Evolutionary conservation across 2,329 filamentous ascomycete genomes (phyloP).

Genomic region (Cadophora luteo-olivacea): DNA sequence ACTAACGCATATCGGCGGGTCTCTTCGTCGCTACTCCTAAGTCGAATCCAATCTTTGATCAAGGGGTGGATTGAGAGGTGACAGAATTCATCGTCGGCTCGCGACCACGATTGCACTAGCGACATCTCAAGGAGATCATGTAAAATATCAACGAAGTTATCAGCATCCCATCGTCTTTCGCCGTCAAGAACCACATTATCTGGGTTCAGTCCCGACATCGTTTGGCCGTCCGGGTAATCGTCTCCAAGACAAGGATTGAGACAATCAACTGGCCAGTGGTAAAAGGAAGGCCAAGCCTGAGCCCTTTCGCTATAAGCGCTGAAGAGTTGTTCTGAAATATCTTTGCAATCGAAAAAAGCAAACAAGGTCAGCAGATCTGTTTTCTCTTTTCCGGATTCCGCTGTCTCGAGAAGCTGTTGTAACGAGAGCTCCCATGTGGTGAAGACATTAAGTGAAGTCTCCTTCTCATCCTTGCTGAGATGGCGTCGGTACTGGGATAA

Average conservation of each 20-base stretch:
- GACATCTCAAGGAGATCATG: constrained; percentile 30
- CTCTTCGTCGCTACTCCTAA: constrained; percentile 24
- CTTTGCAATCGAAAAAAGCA: constrained; percentile 36
- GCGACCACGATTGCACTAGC: constrained; percentile 33
- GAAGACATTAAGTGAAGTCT: constrained; percentile 35
- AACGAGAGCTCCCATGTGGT: constrained; percentile 42
- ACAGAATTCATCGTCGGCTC: constrained; percentile 22
- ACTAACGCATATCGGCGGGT: constrained; percentile 19
- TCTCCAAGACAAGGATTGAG: constrained; percentile 17
- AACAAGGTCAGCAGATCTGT: constrained; percentile 34
- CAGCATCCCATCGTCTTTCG: constrained; percentile 21
- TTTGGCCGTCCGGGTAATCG: background rate
- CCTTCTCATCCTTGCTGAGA: constrained; percentile 17
- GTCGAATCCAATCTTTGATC: constrained; percentile 37
- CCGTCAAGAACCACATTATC: background rate
- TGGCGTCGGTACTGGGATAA: constrained; percentile 32
- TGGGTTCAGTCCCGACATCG: background rate
- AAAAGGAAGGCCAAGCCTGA: background rate
- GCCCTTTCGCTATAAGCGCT: constrained; percentile 18
- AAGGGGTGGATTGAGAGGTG: constrained; percentile 37
- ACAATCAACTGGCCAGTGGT: constrained; percentile 20
- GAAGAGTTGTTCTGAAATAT: constrained; percentile 40
- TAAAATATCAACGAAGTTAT: constrained; percentile 31
- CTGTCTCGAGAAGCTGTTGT: constrained; percentile 21
- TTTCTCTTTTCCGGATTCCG: constrained; percentile 12